These are phyloP conservation scores for Tuber melanosporum DNA, from an alignment of 495 filamentous ascomycete genomes.

Conservation along the genomic window DNA sequence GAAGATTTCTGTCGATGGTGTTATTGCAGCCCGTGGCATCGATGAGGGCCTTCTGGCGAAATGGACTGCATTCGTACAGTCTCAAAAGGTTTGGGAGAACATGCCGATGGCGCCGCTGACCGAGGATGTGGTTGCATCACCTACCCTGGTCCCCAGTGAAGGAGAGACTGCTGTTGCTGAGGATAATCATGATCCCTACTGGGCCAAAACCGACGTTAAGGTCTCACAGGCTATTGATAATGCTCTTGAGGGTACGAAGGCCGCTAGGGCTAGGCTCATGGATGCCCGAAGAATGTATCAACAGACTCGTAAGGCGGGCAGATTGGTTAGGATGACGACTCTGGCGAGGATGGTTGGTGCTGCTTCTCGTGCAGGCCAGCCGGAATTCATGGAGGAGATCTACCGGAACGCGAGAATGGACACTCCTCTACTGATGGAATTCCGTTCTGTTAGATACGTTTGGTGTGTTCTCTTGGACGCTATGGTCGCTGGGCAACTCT, in stretches of 20 bases:
- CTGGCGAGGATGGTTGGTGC: constrained; percentile 91
- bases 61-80: constrained; percentile 41
- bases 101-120: constrained; percentile 29
- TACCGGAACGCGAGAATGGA: constrained; percentile 79
- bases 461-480: constrained; percentile 88
- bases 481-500: constrained; percentile 90
- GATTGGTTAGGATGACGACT: constrained; percentile 89
- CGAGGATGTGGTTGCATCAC: constrained; percentile 22
- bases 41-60: constrained; percentile 47
- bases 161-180: constrained; percentile 49
- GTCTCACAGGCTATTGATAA: constrained; percentile 85
- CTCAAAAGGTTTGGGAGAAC: constrained; percentile 25
- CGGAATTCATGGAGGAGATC: constrained; percentile 77
- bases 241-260: constrained; percentile 63
- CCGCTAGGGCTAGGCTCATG: constrained; percentile 63
- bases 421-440: constrained; percentile 73
- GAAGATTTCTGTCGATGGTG: constrained; percentile 28
- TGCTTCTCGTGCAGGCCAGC: constrained; percentile 66
- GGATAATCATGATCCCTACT: constrained; percentile 85
- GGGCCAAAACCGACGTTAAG: constrained; percentile 79
- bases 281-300: constrained; percentile 76
- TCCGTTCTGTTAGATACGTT: constrained; percentile 78
- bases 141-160: constrained; percentile 31
- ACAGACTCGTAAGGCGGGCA: constrained; percentile 85
- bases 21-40: constrained; percentile 37